Base-by-base conservation (phyloP, 139 green algal species). In the Deuterostichococcus epilithicus region DNA sequence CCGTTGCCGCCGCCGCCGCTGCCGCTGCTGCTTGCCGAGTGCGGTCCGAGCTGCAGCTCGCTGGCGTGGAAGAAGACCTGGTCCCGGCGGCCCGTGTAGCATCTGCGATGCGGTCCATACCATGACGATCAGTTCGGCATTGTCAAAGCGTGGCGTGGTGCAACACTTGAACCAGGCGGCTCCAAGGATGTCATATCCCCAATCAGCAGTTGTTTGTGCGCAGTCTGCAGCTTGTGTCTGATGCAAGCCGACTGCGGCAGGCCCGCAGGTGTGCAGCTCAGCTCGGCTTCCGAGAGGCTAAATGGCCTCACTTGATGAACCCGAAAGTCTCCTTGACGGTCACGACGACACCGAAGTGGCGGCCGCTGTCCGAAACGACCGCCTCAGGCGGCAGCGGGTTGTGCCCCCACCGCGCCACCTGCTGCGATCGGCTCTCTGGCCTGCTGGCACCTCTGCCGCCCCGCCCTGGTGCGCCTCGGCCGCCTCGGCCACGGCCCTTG, bases 1-100 rank as follows among this genome's bases (percentile, higher is more conserved):
- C 8, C 13, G 42, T 13, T 52, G 42, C 13, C 42, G 13, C 8
- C 42, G 13, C 13, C 42, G 42, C 42, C 42, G 42, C 8, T 13
- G 42, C 42, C 42, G 8, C 8, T 13, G 8, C 8, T 52, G 42
- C 8, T 13, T 23, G 42, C 8, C 8, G 42, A 13, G 8, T 52
- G 52, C 13, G 52, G 13, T 20, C 3, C 18, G 13, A 20, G 26
- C 34, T 78, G 73, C 26, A 78, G 59, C 33, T 78, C 76, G 38
- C 76, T 80, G 23, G 32, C 67, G 39, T 80, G 76, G 26, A 80
- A 80, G 68, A 80, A 80, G 1, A 80, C 42, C 67, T 70, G 68
- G 2, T 72, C 30, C 10, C 52, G 34, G 22, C 37, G 32, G 13
- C 32, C 68, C 25, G 68, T 34, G 52, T 63, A 63, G 28, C 34